These are phyloP conservation scores for Quercus glauca DNA, from an alignment of 306 rosid species.

Conservation along the genomic window DNA sequence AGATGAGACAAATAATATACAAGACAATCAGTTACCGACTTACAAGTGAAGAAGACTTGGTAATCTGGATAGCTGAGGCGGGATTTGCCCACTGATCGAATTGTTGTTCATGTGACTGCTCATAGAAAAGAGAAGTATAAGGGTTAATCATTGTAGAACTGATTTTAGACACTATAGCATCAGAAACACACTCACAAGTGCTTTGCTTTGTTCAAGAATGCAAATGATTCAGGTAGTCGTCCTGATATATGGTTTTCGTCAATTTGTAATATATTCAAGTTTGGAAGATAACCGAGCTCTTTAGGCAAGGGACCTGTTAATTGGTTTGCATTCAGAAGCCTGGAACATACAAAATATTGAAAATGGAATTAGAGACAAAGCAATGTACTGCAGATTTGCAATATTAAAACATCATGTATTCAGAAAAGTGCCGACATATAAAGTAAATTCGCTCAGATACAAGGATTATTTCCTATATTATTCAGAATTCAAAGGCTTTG, in stretches of 20 bases:
- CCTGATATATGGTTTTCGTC: slow-evolving; percentile 78
- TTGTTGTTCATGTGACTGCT: slow-evolving; percentile 98
- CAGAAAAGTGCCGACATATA: slow-evolving; percentile 2
- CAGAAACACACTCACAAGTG: slow-evolving; percentile 75
- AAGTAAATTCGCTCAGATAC: neutral
- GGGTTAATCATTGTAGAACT: neutral
- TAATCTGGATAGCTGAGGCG: slow-evolving; percentile 58
- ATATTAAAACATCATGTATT: neutral
- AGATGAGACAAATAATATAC: neutral
- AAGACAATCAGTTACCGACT: slow-evolving; percentile 34
- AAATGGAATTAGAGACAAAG: slow-evolving; percentile 11
- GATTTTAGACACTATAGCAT: slow-evolving; percentile 15
- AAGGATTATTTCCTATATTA: neutral
- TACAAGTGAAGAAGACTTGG: slow-evolving; percentile 73
- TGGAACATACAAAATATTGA: slow-evolving; percentile 22
- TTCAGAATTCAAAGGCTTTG: neutral
- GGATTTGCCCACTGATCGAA: slow-evolving; percentile 82
- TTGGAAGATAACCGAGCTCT: slow-evolving; percentile 74
- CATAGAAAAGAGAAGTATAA: slow-evolving; percentile 23
- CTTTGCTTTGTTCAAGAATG: slow-evolving; percentile 43
- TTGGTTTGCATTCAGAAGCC: slow-evolving; percentile 81
- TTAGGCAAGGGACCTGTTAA: slow-evolving; percentile 76
- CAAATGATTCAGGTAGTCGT: slow-evolving; percentile 65
- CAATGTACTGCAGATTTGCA: neutral
- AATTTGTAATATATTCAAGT: slow-evolving; percentile 61